Base-by-base conservation (phyloP, 208 protist genomes). In the Trypanosoma lewisi region DNA sequence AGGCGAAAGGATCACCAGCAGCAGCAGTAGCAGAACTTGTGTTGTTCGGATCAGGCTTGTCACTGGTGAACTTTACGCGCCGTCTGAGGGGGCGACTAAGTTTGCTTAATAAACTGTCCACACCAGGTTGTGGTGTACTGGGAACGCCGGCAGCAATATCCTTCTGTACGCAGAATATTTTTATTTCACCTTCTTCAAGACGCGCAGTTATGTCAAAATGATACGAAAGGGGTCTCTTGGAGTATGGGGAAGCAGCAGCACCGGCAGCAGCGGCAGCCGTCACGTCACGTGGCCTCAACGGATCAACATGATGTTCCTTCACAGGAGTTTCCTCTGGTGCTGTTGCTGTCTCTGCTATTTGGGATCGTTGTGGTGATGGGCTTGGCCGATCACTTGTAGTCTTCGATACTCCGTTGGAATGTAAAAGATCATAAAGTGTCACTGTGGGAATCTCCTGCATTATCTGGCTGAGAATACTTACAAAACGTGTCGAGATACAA, bases 401-500 rank as follows among this genome's bases (percentile, higher is more conserved):
- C 3, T 41, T 45, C 9, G 19, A 52, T 19, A 42, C 41, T 36
- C 2, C 2, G 1, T 4, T n/a, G n/a, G 14, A 36, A 31, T 33
- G 4, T n/a, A 37, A 57, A 50, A 63, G 7, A 31, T 12, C 9
- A 17, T 25, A 37, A 23, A 65, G 59, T 27, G 47, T 51, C 9
- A 52, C 25, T 7, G 73, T 61, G 3, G 73, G 50, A 25, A 77
- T 66, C 59, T 95, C 84, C 33, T 75, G 51, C 11, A 52, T 47
- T 1, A 95, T 36, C 58, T 86, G 78, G 31, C 69, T 80, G 49
- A 93, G 63, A 50, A 92, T 80, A 59, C 75, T 83, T 28, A 91
- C 57, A 27, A 89, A 66, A 6, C 73, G 79, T 39, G 86, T 86
- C 0, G 89, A 93, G 19, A 93, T 48, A 27, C 39, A 59, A 39